Evolutionary conservation across 768 basidiomycete genomes (phyloP).

Genomic region (Dentipellis sp.): DNA sequence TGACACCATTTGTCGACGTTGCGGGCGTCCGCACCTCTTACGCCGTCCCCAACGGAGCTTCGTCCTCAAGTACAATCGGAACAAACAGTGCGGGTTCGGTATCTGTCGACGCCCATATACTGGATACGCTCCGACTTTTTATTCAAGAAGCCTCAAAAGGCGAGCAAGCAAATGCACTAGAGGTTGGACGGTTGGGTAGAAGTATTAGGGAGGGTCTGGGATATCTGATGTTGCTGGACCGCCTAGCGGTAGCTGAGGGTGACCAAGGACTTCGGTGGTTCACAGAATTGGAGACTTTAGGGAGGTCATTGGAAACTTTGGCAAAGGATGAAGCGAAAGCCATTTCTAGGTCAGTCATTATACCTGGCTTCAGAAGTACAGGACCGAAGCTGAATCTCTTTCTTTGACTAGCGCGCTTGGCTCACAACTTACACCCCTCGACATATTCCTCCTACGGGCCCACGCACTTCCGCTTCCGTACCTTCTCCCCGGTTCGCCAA

Average conservation of each 20-base stretch:
- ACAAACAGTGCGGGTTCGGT: slow-evolving; percentile 7
- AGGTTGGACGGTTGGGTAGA: slow-evolving; percentile 40
- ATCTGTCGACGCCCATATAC: slow-evolving; percentile 57
- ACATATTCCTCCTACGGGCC: slow-evolving; percentile 58
- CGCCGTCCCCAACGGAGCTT: background rate
- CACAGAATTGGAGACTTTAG: slow-evolving; percentile 49
- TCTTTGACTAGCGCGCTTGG: slow-evolving; percentile 15
- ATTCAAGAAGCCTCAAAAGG: slow-evolving; percentile 50
- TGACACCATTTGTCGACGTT: slow-evolving; percentile 24
- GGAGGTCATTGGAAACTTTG: slow-evolving; percentile 37
- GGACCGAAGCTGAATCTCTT: background rate
- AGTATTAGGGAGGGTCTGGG: slow-evolving; percentile 45
- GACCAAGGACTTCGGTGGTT: slow-evolving; percentile 71
- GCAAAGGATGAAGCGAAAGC: slow-evolving; percentile 44
- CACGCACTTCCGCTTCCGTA: slow-evolving; percentile 70
- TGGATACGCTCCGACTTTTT: slow-evolving; percentile 45
- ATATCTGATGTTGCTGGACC: slow-evolving; percentile 68
- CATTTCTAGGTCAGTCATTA: slow-evolving; percentile 38
- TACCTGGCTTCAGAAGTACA: background rate
- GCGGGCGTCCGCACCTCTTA: background rate
- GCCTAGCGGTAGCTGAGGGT: slow-evolving; percentile 50
- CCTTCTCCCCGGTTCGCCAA: slow-evolving; percentile 41
- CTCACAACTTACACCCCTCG: slow-evolving; percentile 42
- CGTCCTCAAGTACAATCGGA: background rate
- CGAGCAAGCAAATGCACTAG: slow-evolving; percentile 37